phyloP scores from a whole-genome alignment of 768 basidiomycete genomes.

The Phylloporus sp. region DNA sequence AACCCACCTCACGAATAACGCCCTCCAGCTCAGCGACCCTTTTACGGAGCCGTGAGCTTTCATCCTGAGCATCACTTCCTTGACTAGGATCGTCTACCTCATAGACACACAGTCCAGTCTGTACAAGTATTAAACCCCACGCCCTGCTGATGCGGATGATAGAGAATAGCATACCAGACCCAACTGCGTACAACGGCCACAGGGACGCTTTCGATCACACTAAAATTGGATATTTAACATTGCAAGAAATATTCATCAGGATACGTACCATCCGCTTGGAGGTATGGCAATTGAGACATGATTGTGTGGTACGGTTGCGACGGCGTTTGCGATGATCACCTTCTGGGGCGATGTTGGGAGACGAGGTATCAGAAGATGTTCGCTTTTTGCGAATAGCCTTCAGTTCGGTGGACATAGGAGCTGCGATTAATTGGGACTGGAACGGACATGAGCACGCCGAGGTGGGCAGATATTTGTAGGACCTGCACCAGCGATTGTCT shows the following conservation, averaged over 20 bases:
- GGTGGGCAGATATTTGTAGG: constrained; percentile 28
- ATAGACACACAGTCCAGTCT: constrained; percentile 83
- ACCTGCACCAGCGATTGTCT: constrained; percentile 6
- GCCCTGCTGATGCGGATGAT: constrained; percentile 22
- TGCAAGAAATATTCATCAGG: not conserved
- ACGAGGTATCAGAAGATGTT: constrained; percentile 18
- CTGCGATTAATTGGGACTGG: not conserved
- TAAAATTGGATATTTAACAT: constrained; percentile 10
- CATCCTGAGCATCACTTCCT: constrained; percentile 51
- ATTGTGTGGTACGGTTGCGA: constrained; percentile 70
- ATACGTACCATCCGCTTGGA: constrained; percentile 65
- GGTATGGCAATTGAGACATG: constrained; percentile 69
- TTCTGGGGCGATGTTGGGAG: constrained; percentile 35
- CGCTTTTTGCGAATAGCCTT: constrained; percentile 30
- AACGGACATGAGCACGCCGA: constrained; percentile 1
- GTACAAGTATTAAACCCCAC: not conserved
- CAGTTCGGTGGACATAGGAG: constrained; percentile 27
- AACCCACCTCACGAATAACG: constrained; percentile 70
- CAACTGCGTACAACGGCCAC: constrained; percentile 42
- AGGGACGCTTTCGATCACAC: constrained; percentile 49
- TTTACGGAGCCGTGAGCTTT: constrained; percentile 61
- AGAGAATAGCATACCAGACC: constrained; percentile 34
- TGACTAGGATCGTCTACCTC: constrained; percentile 75
- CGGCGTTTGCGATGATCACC: constrained; percentile 59
- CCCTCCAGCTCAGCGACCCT: constrained; percentile 82